phyloP scores from a whole-genome alignment of 257 asterid species.

The Ilex aquifolium region DNA sequence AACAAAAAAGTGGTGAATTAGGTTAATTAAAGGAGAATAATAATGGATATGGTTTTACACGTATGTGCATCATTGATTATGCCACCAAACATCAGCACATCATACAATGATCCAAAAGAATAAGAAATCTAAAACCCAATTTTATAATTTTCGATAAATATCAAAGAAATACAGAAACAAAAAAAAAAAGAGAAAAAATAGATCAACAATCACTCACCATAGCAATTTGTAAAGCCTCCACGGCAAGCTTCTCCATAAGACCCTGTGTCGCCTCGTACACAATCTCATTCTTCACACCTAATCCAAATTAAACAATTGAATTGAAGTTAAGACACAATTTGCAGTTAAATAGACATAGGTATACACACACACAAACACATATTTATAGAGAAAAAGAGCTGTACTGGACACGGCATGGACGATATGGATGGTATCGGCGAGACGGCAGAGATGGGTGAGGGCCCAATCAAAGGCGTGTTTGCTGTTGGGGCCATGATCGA shows the following conservation, averaged over 20 bases:
- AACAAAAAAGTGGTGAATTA: no score
- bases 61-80: no score
- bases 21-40: no score
- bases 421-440: conserved; percentile 80
- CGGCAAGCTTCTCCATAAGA: conserved; percentile 81
- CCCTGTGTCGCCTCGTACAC: conserved; percentile 57
- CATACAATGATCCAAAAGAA: no score
- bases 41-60: no score
- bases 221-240: conserved; percentile 78
- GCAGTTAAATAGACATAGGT: neutral
- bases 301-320: neutral
- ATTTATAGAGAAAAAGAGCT: neutral
- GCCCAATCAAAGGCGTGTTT: conserved; percentile 98
- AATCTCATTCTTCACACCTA: conserved; percentile 49
- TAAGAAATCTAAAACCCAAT: no score
- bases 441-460: conserved; percentile 75
- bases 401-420: conserved; percentile 71
- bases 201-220: conserved; percentile 46
- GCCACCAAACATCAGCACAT: no score
- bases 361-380: neutral
- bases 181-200: neutral
- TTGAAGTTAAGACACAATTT: neutral
- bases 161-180: neutral
- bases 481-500: conserved; percentile 92
- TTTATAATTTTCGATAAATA: no score